Conservation (phyloP, 495 filamentous ascomycete species). For the Neurospora sp. region DNA sequence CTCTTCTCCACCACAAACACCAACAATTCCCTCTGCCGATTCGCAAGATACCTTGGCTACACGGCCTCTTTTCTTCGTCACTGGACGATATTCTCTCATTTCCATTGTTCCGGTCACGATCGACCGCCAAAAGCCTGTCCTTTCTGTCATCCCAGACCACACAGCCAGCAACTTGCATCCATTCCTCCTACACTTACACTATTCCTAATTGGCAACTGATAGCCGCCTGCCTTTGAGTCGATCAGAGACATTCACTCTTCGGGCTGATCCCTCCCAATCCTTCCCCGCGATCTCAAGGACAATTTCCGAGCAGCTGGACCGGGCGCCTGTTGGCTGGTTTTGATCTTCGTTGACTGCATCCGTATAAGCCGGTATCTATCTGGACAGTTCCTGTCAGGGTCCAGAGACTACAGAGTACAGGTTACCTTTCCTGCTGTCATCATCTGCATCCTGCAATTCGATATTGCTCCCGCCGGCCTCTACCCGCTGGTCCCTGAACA, state of each 20-base stretch:
- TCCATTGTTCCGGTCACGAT: not conserved
- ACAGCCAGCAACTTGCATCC: not conserved
- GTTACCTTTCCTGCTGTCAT: not conserved
- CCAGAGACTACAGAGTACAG: not conserved
- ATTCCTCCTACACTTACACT: not conserved
- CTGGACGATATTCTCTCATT: not conserved
- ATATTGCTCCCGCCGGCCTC: not conserved
- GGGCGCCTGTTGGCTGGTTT: conserved; percentile 13
- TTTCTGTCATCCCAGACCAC: not conserved
- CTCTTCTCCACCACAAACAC: not conserved
- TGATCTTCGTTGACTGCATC: conserved; percentile 17
- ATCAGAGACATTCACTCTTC: not conserved
- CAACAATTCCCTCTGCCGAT: not conserved
- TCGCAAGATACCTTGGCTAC: not conserved
- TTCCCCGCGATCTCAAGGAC: not conserved
- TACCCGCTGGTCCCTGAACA: conserved; percentile 8
- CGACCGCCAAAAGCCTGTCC: not conserved
- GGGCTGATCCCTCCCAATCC: not conserved
- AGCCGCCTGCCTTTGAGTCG: not conserved
- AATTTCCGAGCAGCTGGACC: conserved; percentile 13
- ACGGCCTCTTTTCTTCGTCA: not conserved
- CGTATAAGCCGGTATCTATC: conserved; percentile 12
- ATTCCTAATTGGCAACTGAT: not conserved
- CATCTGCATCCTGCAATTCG: not conserved
- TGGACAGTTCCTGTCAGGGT: not conserved